A percentile compares a stretch with the other conserved stretches of the same genome.
These are phyloP conservation scores for Blepharisma stoltei DNA, from an alignment of 73 alveolate species.

Conservation along the genomic window DNA sequence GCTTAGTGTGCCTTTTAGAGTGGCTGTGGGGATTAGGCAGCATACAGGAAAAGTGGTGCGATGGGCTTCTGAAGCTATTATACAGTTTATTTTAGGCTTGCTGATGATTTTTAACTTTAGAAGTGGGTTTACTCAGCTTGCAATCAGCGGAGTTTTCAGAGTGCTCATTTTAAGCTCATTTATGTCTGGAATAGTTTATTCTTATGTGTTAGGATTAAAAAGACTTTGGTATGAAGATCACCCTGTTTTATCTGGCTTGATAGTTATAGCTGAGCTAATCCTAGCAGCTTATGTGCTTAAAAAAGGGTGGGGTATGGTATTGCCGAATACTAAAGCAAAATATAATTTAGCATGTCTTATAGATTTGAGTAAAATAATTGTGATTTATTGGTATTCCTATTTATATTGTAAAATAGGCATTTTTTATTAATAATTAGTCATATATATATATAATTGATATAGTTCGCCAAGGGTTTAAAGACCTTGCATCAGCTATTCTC, in stretches of 20 bases:
- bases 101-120: background rate
- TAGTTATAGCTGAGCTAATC: background rate
- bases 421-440: too few relatives aligned
- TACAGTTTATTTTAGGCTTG: background rate
- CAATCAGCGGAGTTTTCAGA: background rate
- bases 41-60: background rate
- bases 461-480: too few relatives aligned
- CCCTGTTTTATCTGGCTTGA: background rate
- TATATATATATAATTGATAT: too few relatives aligned
- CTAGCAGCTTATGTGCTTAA: background rate
- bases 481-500: too few relatives aligned
- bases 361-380: too few relatives aligned
- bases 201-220: background rate
- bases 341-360: too few relatives aligned
- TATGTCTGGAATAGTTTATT: background rate
- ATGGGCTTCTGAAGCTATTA: background rate
- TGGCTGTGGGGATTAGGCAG: constrained; percentile 10
- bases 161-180: background rate
- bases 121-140: background rate
- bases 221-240: background rate
- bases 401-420: too few relatives aligned
- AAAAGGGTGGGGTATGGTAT: background rate
- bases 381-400: too few relatives aligned
- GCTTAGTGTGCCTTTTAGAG: constrained; percentile 8
- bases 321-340: too few relatives aligned